phyloP scores from a whole-genome alignment of 2,329 filamentous ascomycete species.

The Alternaria alternata region DNA sequence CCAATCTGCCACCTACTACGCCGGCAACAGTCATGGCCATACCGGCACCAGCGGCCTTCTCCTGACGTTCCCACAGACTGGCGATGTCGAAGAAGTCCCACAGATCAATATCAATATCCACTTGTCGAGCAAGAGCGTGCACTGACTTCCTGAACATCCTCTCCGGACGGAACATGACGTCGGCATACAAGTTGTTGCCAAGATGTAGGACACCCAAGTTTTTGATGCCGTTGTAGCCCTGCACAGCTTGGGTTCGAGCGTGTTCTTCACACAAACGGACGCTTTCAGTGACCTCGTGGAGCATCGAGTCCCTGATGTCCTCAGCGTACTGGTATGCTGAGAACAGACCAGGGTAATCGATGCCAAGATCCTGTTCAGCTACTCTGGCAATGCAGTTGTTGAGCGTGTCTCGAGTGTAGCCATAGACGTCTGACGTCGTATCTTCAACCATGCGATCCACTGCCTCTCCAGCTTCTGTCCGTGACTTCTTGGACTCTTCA shows the following conservation, averaged over 20 bases:
- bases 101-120: constrained; percentile 86
- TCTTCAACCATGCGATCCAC: constrained; percentile 84
- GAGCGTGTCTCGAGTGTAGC: constrained; percentile 79
- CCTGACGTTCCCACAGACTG: constrained; percentile 84
- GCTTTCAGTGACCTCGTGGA: constrained; percentile 82
- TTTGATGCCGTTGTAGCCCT: constrained; percentile 86
- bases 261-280: constrained; percentile 84
- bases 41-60: constrained; percentile 92
- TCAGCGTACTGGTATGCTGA: constrained; percentile 91
- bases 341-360: constrained; percentile 86
- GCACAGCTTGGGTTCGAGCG: constrained; percentile 78
- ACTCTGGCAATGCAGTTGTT: constrained; percentile 77
- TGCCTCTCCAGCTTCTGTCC: constrained; percentile 79
- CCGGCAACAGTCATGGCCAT: constrained; percentile 93
- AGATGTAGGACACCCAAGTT: constrained; percentile 87
- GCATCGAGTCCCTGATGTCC: constrained; percentile 89
- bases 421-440: constrained; percentile 85
- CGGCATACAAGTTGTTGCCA: constrained; percentile 79
- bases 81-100: constrained; percentile 93
- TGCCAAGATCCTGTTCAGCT: constrained; percentile 78
- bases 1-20: constrained; percentile 79
- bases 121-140: constrained; percentile 81
- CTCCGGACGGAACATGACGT: constrained; percentile 87
- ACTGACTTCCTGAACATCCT: constrained; percentile 91
- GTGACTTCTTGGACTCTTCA: constrained; percentile 82